Base-by-base conservation (phyloP, 2,329 filamentous ascomycete genomes). In the Pseudogymnoascus sp. region DNA sequence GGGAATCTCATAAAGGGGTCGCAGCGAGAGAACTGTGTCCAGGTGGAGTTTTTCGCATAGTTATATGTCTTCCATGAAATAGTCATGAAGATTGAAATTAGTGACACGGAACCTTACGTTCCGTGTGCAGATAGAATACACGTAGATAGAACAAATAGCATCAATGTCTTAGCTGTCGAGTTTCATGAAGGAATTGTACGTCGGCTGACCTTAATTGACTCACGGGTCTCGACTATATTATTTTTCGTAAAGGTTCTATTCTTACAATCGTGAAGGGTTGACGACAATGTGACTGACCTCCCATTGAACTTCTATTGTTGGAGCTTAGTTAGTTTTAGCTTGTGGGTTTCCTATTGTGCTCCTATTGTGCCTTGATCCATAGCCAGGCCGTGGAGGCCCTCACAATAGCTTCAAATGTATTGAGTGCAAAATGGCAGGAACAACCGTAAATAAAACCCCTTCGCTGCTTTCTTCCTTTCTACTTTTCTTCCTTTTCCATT, bases 121-220 rank as follows among this genome's bases (percentile, higher is more conserved):
- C 35, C 18, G 35, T 58, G 33, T 38, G 35, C 33, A 37, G 33
- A 58, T 39, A 58, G 33, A 58, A 30, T 58, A 58, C 57, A 38
- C 33, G 57, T 58, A 58, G 57, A 58, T 58, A 58, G 57, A 58
- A 37, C 35, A 39, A 58, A 58, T 58, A 58, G 33, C 57, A 38
- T 58, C 57, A 25, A 25, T 58, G 57, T 39, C 33, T 39, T 37
- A 58, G 35, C 33, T 39, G 25, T 58, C 8, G 12, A 20, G 37
- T 25, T 25, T 38, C 30, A 58, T 25, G 33, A 38, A 58, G 15
- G 15, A n/a, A 37, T 8, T 5, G 15, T 37, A 6, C 7, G 7
- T 33, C 28, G 8, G 28, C 11, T 18, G 28, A 20, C 14, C 2
- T 53, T 20, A 20, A 20, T 53, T 53, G 11, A 47, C 4, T 33